Conservation (phyloP, 202 grass and related monocot species). For the Panicum virgatum region DNA sequence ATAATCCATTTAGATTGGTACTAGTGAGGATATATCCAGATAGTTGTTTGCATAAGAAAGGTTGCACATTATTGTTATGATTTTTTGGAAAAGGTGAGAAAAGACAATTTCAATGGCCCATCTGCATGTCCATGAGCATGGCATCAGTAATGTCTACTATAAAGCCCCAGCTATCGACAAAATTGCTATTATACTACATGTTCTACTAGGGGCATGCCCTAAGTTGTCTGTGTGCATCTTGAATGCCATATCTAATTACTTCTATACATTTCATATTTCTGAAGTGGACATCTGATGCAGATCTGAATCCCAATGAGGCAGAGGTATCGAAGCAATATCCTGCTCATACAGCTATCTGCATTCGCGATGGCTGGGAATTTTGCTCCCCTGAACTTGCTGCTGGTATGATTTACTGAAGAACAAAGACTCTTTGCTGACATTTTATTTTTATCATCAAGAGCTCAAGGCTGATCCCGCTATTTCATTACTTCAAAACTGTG, state of each 20-base stretch:
- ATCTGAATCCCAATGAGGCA: conserved; percentile 68
- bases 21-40: conserved; percentile 4
- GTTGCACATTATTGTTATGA: not conserved
- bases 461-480: not conserved
- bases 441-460: conserved; percentile 1
- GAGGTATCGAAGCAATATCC: conserved; percentile 78
- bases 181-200: not conserved
- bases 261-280: conserved; percentile 12
- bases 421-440: not conserved
- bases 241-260: not conserved
- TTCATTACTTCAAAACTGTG: conserved; percentile 25
- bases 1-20: not conserved
- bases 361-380: conserved; percentile 91
- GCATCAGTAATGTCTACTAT: conserved; percentile 7
- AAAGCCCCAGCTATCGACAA: not conserved
- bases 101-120: conserved; percentile 16
- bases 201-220: not conserved
- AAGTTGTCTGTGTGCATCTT: conserved; percentile 14
- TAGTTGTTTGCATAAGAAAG: conserved; percentile 8
- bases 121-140: conserved; percentile 3
- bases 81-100: not conserved
- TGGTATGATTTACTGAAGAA: conserved; percentile 53
- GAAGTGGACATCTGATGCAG: conserved; percentile 47
- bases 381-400: conserved; percentile 69
- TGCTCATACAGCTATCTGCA: conserved; percentile 91